These are phyloP conservation scores for Juncus effusus DNA, from an alignment of 176 grass and related monocot species.

Conservation along the genomic window DNA sequence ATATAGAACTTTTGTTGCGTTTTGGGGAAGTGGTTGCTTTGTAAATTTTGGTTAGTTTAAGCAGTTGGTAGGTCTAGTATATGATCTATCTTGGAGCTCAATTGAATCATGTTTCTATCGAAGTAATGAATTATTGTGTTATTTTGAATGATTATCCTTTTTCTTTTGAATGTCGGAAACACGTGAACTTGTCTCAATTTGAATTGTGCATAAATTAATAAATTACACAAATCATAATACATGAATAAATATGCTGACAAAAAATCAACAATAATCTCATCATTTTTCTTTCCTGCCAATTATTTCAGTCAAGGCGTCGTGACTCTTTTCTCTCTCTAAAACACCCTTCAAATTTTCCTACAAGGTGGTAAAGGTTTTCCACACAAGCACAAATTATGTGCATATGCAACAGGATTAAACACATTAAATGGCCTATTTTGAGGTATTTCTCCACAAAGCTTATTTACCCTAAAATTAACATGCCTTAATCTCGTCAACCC, in stretches of 20 bases:
- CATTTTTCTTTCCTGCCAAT: background rate
- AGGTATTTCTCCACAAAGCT: constrained; percentile 65
- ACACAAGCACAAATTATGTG: constrained; percentile 70
- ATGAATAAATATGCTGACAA: no score
- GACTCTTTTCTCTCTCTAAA: no score
- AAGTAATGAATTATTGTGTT: background rate
- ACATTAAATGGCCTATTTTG: constrained; percentile 54
- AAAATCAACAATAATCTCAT: background rate
- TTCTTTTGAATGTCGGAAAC: no score
- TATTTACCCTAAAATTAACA: constrained; percentile 58
- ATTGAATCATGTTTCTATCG: background rate
- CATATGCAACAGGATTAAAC: constrained; percentile 58
- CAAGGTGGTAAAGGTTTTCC: constrained; percentile 70
- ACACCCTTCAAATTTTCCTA: constrained; percentile 28
- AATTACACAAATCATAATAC: no score
- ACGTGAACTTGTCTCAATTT: no score
- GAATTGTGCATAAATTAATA: no score
- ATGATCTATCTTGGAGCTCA: constrained; percentile 9
- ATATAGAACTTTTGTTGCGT: no score
- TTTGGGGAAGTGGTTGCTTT: background rate
- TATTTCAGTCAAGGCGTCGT: constrained; percentile 17
- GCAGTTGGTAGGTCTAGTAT: background rate
- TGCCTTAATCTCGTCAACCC: constrained; percentile 42
- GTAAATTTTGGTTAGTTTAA: constrained; percentile 24
- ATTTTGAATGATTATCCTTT: no score